Evolutionary conservation across 116 monocot genomes (phyloP).

Genomic region (Iris pallida): DNA sequence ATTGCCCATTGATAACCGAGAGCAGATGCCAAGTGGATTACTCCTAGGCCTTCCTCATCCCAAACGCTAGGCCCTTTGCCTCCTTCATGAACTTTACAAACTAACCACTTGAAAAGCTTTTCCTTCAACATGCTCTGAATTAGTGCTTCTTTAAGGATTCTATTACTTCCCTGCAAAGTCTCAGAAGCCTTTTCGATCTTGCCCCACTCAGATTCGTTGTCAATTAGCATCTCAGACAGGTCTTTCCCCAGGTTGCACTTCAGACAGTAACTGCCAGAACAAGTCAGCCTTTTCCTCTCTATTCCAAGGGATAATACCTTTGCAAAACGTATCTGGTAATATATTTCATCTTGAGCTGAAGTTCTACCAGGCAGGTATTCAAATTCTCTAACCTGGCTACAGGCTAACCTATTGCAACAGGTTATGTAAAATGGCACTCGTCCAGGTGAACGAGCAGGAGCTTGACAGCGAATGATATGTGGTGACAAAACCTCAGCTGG

Average conservation of each 20-base stretch:
- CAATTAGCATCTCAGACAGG: constrained; percentile 18
- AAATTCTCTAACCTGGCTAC: constrained; percentile 74
- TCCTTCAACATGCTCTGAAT: constrained; percentile 43
- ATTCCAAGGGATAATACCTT: constrained; percentile 33
- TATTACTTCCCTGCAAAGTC: constrained; percentile 6
- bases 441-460: constrained; percentile 48
- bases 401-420: constrained; percentile 56
- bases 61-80: constrained; percentile 50
- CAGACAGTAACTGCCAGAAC: constrained; percentile 34
- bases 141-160: constrained; percentile 28
- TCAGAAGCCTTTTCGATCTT: constrained; percentile 12
- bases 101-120: constrained; percentile 48
- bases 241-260: constrained; percentile 34
- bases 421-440: constrained; percentile 72
- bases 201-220: constrained; percentile 32
- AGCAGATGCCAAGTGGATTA: constrained; percentile 67
- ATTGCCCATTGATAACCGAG: constrained; percentile 85
- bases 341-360: constrained; percentile 27
- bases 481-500: constrained; percentile 44
- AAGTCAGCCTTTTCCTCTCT: constrained; percentile 19
- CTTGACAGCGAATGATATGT: constrained; percentile 51
- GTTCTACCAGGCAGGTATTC: constrained; percentile 29
- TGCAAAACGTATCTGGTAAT: constrained; percentile 44
- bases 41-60: constrained; percentile 57
- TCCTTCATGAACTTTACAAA: constrained; percentile 42